Percentiles rank a stretch among this genome's conserved stretches.
phyloP scores from a whole-genome alignment of 106 monocot species.

The Alisma plantagoaquatica region DNA sequence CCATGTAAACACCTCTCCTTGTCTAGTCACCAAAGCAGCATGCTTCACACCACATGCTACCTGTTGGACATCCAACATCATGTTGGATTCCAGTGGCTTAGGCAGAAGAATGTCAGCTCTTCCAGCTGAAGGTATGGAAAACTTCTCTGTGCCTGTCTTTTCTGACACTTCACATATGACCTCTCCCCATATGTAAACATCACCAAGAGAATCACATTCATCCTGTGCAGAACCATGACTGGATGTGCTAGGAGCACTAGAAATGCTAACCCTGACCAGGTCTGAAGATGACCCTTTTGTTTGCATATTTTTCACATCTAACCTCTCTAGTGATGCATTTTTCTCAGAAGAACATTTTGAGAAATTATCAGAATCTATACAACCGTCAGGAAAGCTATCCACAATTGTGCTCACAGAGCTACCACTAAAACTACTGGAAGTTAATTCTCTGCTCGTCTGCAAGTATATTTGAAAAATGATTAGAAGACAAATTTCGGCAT shows the following conservation, averaged over 20 bases:
- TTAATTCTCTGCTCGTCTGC: conserved; percentile 57
- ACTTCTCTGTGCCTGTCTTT: conserved; percentile 24
- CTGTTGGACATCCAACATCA: conserved; percentile 70
- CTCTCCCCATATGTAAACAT: conserved; percentile 87
- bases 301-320: conserved; percentile 76
- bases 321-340: conserved; percentile 20
- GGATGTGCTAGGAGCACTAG: conserved; percentile 74
- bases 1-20: conserved; percentile 88
- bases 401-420: conserved; percentile 30
- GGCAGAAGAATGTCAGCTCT: conserved; percentile 72
- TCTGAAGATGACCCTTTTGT: conserved; percentile 52
- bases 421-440: conserved; percentile 43
- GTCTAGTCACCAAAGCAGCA: conserved; percentile 76
- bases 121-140: conserved; percentile 15
- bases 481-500: too few species aligned
- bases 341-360: conserved; percentile 15
- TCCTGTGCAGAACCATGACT: conserved; percentile 81
- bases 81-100: conserved; percentile 74
- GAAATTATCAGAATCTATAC: conserved; percentile 12
- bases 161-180: conserved; percentile 41
- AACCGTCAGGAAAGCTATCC: conserved; percentile 41
- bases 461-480: too few species aligned
- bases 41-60: conserved; percentile 84
- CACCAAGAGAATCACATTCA: conserved; percentile 65
- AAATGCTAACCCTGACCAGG: conserved; percentile 69